A percentile compares a stretch with the other conserved stretches of the same genome.
Evolutionary conservation across 2,329 filamentous ascomycete species (phyloP).

Genomic region (Meredithiella fracta): DNA sequence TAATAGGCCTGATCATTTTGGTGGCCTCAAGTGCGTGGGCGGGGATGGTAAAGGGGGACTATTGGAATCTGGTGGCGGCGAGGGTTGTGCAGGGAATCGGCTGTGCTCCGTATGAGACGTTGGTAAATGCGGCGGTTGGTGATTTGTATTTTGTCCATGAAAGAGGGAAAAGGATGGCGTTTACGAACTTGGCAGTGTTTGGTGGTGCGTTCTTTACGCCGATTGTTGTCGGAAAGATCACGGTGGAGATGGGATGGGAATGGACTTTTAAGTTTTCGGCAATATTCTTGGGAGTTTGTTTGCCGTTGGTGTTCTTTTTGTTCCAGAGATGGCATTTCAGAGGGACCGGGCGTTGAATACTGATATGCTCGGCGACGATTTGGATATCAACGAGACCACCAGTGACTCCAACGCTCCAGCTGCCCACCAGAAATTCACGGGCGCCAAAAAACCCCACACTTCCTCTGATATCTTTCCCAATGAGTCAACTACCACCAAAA

Average conservation of each 20-base stretch:
- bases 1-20: slow-evolving; percentile 59
- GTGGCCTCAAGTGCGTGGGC: slow-evolving; percentile 65
- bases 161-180: slow-evolving; percentile 73
- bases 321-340: slow-evolving; percentile 69
- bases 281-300: slow-evolving; percentile 57
- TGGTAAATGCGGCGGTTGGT: slow-evolving; percentile 77
- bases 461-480: no score
- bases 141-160: slow-evolving; percentile 82
- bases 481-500: slow-evolving; percentile 12
- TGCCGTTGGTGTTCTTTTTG: slow-evolving; percentile 63
- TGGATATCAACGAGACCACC: slow-evolving; percentile 4
- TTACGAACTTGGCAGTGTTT: slow-evolving; percentile 45
- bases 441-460: no score
- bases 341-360: slow-evolving; percentile 46
- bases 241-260: slow-evolving; percentile 55
- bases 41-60: slow-evolving; percentile 49
- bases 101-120: slow-evolving; percentile 72
- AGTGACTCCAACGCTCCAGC: neutral
- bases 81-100: slow-evolving; percentile 75
- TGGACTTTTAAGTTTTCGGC: slow-evolving; percentile 83
- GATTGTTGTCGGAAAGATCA: slow-evolving; percentile 80
- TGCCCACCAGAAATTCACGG: no score
- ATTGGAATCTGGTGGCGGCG: slow-evolving; percentile 58
- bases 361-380: slow-evolving; percentile 36
- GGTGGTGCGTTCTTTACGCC: slow-evolving; percentile 52